Percentiles rank a stretch among this genome's conserved stretches.
Evolutionary conservation across 495 filamentous ascomycete genomes (phyloP).

Genomic region (Jackrogersella multiformis): DNA sequence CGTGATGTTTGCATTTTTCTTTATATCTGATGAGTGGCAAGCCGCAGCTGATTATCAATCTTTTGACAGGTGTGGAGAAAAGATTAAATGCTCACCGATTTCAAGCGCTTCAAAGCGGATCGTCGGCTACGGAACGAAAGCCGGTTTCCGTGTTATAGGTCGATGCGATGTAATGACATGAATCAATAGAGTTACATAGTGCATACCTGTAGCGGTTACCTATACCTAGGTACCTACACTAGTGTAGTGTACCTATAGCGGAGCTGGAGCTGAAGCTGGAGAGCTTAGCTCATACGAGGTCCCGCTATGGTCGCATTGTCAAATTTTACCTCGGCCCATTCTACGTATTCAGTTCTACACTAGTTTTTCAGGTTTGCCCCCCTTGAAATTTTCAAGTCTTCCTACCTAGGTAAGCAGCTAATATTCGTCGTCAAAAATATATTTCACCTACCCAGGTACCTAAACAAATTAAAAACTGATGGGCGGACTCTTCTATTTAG

Average conservation of each 20-base stretch:
- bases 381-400: constrained; percentile 13
- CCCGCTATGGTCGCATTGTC: constrained; percentile 26
- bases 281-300: constrained; percentile 35
- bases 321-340: constrained; percentile 35
- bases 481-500: too few species aligned
- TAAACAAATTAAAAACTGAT: not conserved
- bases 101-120: too few species aligned
- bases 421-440: not conserved
- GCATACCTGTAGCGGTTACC: too few species aligned
- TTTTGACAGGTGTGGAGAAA: constrained; percentile 11
- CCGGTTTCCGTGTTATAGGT: not conserved
- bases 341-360: not conserved
- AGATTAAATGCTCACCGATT: constrained; percentile 8
- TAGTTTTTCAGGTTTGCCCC: constrained; percentile 1
- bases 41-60: constrained; percentile 22
- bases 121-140: too few species aligned
- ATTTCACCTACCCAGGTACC: not conserved
- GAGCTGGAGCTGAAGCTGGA: constrained; percentile 4
- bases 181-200: constrained; percentile 13
- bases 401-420: not conserved
- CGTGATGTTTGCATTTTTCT: constrained; percentile 1
- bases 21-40: not conserved
- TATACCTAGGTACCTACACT: too few species aligned
- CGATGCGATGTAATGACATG: too few species aligned
- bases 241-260: too few species aligned